phyloP scores from a whole-genome alignment of 2,329 filamentous ascomycete genomes.

The Periconia macrospinosa region DNA sequence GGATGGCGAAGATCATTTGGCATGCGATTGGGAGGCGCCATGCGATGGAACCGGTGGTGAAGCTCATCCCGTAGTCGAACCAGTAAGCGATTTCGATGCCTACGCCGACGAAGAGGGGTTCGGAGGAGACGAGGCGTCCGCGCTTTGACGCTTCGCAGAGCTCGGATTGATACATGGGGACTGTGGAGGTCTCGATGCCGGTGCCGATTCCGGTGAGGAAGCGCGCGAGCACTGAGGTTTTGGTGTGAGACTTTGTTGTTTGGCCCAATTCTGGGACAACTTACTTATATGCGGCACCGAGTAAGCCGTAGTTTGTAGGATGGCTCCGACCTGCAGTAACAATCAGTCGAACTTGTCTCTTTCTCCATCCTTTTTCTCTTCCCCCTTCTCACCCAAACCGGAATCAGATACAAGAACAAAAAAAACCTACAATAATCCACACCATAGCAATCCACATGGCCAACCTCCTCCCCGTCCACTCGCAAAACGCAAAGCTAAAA shows the following conservation, averaged over 20 bases:
- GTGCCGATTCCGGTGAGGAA: constrained; percentile 57
- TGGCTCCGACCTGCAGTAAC: constrained; percentile 29
- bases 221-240: constrained; percentile 46
- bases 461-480: constrained; percentile 38
- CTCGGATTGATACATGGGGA: constrained; percentile 57
- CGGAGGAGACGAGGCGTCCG: constrained; percentile 62
- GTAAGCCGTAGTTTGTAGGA: constrained; percentile 41
- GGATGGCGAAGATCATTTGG: constrained; percentile 48
- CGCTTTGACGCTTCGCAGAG: constrained; percentile 58
- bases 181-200: constrained; percentile 57
- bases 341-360: constrained; percentile 5
- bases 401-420: constrained; percentile 11
- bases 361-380: too few relatives aligned
- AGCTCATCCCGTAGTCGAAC: constrained; percentile 42
- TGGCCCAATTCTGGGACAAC: neutral
- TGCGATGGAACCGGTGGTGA: constrained; percentile 45
- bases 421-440: constrained; percentile 37
- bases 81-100: constrained; percentile 55
- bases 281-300: constrained; percentile 47
- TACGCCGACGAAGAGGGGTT: constrained; percentile 53
- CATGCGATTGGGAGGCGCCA: constrained; percentile 53
- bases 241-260: neutral
- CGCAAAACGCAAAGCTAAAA: constrained; percentile 40
- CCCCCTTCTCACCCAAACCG: too few relatives aligned
- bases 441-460: constrained; percentile 49